Evolutionary conservation across 2,329 filamentous ascomycete species (phyloP), one percentile per base, ranked within the genome.

Genomic region (Fusarium coicis): DNA sequence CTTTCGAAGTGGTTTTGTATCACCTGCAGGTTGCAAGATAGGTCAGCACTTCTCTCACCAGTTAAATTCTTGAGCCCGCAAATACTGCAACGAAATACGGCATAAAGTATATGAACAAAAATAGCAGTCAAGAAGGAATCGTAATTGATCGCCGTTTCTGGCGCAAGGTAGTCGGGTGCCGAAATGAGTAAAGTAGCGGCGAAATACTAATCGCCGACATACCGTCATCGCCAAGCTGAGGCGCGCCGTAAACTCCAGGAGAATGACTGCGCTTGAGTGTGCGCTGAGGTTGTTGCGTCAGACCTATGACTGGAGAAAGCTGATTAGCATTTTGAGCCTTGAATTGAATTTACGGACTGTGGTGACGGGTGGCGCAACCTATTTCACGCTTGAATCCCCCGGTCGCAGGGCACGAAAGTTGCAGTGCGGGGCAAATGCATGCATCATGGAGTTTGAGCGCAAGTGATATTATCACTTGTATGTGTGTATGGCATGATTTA

Each of bases 221-320:
- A 95, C 93, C 91, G 87, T 93, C 90, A 85, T 93, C 89, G 86
- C 90, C 91, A 81, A 89, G 74, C 70, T 78, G 77, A 66, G 75
- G 72, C 69, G 74, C 88, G 81, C 86, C 87, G 83, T 91, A 90
- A 67, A 82, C 84, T 77, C 93, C 90, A 77, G 93, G 92, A 74
- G 94, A 95, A 74, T 93, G 91, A 86, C 90, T 93, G 82, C 94
- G 90, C 86, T 97, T 97, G 78, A 92, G 85, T 77, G 93, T 93
- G 81, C 93, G 91, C 74, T 91, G 79, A 83, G 80, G 85, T 86
- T 82, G 85, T 77, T 83, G 83, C 81, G 83, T 85, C 82, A 83
- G 82, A 83, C 84, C 90, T 88, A 74, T 66, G 34, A 63, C 63
- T 70, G 63, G 28, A 28, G 12, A 58, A 55, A 46, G 36, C 46